A percentile compares a stretch with the other conserved stretches of the same genome.
phyloP scores from a whole-genome alignment of 108 stramenopile species.

The Cyclotella kingstonii region DNA sequence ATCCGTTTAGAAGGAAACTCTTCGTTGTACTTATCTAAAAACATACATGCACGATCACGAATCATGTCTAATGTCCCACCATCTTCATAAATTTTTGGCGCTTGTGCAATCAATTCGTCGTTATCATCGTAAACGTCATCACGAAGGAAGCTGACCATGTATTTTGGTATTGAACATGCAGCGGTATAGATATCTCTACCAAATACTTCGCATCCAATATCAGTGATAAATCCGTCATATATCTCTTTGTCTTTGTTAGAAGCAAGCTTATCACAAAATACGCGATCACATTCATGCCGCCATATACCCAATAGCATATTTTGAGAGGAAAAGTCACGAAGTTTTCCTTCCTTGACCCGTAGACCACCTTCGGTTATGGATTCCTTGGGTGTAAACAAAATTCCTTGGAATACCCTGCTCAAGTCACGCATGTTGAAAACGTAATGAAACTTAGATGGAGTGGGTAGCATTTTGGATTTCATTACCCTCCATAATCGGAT shows the following conservation, averaged over 20 bases:
- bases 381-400: constrained; percentile 80
- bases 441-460: constrained; percentile 92
- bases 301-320: constrained; percentile 72
- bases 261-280: constrained; percentile 87
- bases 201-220: constrained; percentile 55
- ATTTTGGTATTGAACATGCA: constrained; percentile 48
- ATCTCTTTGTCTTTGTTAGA: constrained; percentile 80
- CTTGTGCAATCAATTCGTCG: constrained; percentile 75
- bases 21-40: constrained; percentile 79
- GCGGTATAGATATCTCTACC: constrained; percentile 34
- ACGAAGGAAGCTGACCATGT: constrained; percentile 89
- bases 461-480: constrained; percentile 89
- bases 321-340: constrained; percentile 47
- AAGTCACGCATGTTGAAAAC: constrained; percentile 93
- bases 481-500: constrained; percentile 79
- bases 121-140: constrained; percentile 87
- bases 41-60: constrained; percentile 67
- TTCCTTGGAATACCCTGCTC: constrained; percentile 87
- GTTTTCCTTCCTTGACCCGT: constrained; percentile 44
- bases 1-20: constrained; percentile 81
- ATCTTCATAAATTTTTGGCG: constrained; percentile 88
- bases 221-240: constrained; percentile 59
- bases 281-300: constrained; percentile 89
- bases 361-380: constrained; percentile 69
- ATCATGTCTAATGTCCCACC: constrained; percentile 75